Percentiles rank a stretch among this genome's conserved stretches.
Evolutionary conservation across 139 green algal species (phyloP).

Genomic region (Chlorella sp.): DNA sequence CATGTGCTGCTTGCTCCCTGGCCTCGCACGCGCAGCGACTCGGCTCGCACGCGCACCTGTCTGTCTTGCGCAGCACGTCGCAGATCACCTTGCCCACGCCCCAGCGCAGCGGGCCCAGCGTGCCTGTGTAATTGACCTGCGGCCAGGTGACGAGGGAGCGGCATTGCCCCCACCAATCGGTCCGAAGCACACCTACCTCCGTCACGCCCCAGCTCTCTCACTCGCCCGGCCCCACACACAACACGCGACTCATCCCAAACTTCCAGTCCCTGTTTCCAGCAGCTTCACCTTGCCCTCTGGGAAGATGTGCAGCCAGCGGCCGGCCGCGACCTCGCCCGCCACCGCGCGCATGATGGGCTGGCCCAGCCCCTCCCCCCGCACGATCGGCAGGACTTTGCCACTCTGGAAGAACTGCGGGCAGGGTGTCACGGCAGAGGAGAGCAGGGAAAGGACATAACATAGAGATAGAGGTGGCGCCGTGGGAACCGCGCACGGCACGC

Average conservation of each 20-base stretch:
- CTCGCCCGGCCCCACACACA: no score
- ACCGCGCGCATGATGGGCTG: slow-evolving; percentile 72
- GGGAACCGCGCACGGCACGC: no score
- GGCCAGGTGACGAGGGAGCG: background rate
- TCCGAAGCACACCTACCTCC: no score
- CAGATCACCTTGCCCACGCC: slow-evolving; percentile 80
- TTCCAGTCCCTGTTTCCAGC: background rate
- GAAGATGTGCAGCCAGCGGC: slow-evolving; percentile 91
- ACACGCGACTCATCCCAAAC: no score
- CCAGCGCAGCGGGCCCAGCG: slow-evolving; percentile 73
- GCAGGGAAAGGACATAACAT: no score
- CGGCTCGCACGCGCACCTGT: background rate
- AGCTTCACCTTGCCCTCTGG: slow-evolving; percentile 70
- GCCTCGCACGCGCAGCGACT: no score
- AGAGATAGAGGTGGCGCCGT: no score
- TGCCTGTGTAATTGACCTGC: slow-evolving; percentile 67
- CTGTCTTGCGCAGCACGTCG: slow-evolving; percentile 42
- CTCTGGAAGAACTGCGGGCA: slow-evolving; percentile 82
- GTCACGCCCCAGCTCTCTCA: no score
- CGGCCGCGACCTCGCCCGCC: slow-evolving; percentile 41
- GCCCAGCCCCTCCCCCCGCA: slow-evolving; percentile 63
- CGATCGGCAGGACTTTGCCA: slow-evolving; percentile 86
- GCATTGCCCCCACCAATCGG: no score
- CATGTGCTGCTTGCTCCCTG: no score
- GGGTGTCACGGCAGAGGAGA: no score